These are phyloP conservation scores for Colletotrichum simmondsii DNA, from an alignment of 2,329 filamentous ascomycete genomes.

Conservation along the genomic window DNA sequence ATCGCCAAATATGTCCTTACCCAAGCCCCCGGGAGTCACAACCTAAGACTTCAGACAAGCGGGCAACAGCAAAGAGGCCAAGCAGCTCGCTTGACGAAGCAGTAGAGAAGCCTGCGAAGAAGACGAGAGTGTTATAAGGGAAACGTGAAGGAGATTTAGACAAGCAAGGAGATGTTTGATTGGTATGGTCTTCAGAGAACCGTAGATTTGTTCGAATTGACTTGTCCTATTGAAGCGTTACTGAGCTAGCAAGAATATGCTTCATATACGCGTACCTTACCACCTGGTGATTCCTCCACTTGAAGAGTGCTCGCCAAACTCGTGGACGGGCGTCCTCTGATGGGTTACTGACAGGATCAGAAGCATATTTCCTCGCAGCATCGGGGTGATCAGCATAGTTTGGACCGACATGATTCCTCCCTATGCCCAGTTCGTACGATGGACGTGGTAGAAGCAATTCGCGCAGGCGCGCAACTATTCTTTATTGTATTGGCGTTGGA, in stretches of 20 bases:
- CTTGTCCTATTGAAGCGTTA: too few species aligned
- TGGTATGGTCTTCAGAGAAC: background rate
- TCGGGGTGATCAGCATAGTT: background rate
- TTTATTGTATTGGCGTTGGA: background rate
- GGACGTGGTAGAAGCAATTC: background rate
- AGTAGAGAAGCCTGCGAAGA: background rate
- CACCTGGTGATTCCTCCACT: too few species aligned
- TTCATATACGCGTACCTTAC: too few species aligned
- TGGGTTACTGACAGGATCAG: background rate
- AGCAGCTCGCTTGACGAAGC: background rate
- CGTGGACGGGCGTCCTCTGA: background rate
- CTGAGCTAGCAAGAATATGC: too few species aligned
- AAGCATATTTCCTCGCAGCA: background rate
- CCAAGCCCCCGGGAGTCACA: background rate
- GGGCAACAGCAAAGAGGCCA: background rate
- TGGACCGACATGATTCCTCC: background rate
- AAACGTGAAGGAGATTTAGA: background rate
- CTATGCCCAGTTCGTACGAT: background rate
- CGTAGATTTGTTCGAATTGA: background rate
- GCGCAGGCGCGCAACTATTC: background rate
- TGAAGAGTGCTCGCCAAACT: too few species aligned
- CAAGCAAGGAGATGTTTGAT: background rate
- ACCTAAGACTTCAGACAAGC: background rate
- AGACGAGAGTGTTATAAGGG: background rate
- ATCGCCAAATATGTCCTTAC: background rate